A percentile compares a stretch with the other conserved stretches of the same genome.
Conservation (phyloP, 2,329 filamentous ascomycete species). For the Aschersonia sp. region DNA sequence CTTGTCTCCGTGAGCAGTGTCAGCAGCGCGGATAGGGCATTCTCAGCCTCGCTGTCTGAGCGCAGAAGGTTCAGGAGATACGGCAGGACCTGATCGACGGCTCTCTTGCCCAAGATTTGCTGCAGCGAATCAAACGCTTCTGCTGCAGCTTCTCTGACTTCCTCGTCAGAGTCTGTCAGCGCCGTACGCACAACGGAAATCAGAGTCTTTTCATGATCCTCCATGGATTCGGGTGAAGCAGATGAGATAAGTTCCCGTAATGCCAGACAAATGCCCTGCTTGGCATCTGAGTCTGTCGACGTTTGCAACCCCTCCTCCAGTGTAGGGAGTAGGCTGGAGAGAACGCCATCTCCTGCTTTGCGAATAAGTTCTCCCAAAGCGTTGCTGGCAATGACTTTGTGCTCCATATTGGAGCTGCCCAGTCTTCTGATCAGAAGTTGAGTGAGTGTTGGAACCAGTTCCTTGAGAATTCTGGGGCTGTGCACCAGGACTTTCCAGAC, state of each 20-base stretch:
- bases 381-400: slow-evolving; percentile 97
- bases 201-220: slow-evolving; percentile 88
- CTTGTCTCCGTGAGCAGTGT: slow-evolving; percentile 89
- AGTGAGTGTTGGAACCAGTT: slow-evolving; percentile 85
- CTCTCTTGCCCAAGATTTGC: slow-evolving; percentile 83
- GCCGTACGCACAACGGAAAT: slow-evolving; percentile 90
- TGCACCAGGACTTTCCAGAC: slow-evolving; percentile 97
- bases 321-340: slow-evolving; percentile 76
- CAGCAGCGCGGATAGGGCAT: slow-evolving; percentile 80
- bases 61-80: slow-evolving; percentile 82
- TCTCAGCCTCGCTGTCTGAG: slow-evolving; percentile 74
- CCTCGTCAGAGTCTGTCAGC: slow-evolving; percentile 74
- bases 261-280: slow-evolving; percentile 94
- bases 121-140: slow-evolving; percentile 95
- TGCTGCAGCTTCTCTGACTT: slow-evolving; percentile 88
- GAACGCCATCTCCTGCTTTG: slow-evolving; percentile 86
- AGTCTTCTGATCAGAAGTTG: slow-evolving; percentile 89
- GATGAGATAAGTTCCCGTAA: slow-evolving; percentile 85
- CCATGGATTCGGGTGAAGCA: slow-evolving; percentile 73
- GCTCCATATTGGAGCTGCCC: slow-evolving; percentile 93
- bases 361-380: slow-evolving; percentile 91
- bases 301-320: slow-evolving; percentile 82
- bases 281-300: slow-evolving; percentile 81
- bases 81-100: slow-evolving; percentile 88
- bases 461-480: slow-evolving; percentile 81